Evolutionary conservation across 176 grass and related monocot species (phyloP).

Genomic region (Themeda triandra): DNA sequence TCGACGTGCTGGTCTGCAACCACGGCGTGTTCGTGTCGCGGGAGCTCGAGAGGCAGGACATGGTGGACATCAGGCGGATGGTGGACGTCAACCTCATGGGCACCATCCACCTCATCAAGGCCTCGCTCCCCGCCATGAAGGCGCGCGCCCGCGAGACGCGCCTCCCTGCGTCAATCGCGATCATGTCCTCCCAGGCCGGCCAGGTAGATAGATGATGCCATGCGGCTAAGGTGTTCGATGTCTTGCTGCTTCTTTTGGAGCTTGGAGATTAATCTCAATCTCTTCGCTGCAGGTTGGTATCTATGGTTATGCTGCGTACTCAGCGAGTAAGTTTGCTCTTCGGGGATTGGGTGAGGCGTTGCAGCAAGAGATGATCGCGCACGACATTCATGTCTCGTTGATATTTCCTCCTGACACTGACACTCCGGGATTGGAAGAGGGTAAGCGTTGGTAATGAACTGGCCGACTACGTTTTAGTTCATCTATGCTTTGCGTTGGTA

Average conservation of each 20-base stretch:
- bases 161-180: constrained; percentile 68
- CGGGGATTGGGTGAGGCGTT: constrained; percentile 72
- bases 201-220: constrained; percentile 44
- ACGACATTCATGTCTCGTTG: constrained; percentile 77
- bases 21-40: constrained; percentile 77
- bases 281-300: constrained; percentile 62
- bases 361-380: constrained; percentile 77
- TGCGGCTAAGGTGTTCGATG: constrained; percentile 14
- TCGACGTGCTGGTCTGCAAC: constrained; percentile 88
- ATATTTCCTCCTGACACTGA: constrained; percentile 90
- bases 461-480: not conserved
- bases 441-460: constrained; percentile 32
- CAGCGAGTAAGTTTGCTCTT: constrained; percentile 90
- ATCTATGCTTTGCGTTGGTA: not conserved
- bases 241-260: not conserved
- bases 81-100: constrained; percentile 93
- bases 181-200: constrained; percentile 88
- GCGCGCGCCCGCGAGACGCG: constrained; percentile 33
- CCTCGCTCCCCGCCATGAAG: constrained; percentile 74
- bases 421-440: constrained; percentile 73
- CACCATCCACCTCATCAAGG: constrained; percentile 88
- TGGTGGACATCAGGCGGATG: constrained; percentile 71
- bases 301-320: constrained; percentile 85
- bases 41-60: constrained; percentile 80
- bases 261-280: not conserved